Conservation (phyloP, 2,329 filamentous ascomycete species). For the Corynespora cassiicola region DNA sequence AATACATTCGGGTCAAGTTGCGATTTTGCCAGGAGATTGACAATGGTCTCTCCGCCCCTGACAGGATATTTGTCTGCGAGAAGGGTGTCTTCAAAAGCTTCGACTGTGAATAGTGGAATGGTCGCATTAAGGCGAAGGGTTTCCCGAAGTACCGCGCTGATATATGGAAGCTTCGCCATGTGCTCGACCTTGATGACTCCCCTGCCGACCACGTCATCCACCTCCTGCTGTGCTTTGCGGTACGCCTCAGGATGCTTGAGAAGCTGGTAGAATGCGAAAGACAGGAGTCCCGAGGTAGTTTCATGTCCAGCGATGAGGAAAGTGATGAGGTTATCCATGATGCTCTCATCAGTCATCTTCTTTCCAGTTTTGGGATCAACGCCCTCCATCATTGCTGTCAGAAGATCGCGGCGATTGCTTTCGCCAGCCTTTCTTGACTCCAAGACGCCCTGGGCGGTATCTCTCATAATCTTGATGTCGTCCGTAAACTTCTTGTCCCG, state of each 20-base stretch:
- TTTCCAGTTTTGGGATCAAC: conserved; percentile 66
- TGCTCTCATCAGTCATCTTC: conserved; percentile 60
- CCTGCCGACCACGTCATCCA: conserved; percentile 57
- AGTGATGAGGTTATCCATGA: conserved; percentile 70
- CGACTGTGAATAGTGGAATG: conserved; percentile 54
- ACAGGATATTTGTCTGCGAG: conserved; percentile 39
- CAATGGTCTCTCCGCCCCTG: conserved; percentile 19
- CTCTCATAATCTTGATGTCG: conserved; percentile 59
- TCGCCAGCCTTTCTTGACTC: conserved; percentile 58
- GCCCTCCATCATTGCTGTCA: conserved; percentile 62
- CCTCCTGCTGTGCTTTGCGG: conserved; percentile 55
- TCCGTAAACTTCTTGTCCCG: conserved; percentile 53
- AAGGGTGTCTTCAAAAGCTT: conserved; percentile 14
- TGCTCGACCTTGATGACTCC: conserved; percentile 52
- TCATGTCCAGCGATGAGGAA: conserved; percentile 62
- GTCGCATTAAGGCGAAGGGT: conserved; percentile 60
- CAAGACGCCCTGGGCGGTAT: conserved; percentile 60
- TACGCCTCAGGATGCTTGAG: conserved; percentile 55
- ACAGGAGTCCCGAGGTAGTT: conserved; percentile 25
- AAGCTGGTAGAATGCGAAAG: conserved; percentile 55
- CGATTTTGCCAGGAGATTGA: conserved; percentile 11
- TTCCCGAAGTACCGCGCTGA: conserved; percentile 54
- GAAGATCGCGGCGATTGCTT: conserved; percentile 60
- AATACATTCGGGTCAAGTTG: conserved; percentile 22
- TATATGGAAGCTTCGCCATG: conserved; percentile 56